Base-by-base conservation (phyloP, 371 early-diverging fungal genomes). In the Rhizopus stolonifer region DNA sequence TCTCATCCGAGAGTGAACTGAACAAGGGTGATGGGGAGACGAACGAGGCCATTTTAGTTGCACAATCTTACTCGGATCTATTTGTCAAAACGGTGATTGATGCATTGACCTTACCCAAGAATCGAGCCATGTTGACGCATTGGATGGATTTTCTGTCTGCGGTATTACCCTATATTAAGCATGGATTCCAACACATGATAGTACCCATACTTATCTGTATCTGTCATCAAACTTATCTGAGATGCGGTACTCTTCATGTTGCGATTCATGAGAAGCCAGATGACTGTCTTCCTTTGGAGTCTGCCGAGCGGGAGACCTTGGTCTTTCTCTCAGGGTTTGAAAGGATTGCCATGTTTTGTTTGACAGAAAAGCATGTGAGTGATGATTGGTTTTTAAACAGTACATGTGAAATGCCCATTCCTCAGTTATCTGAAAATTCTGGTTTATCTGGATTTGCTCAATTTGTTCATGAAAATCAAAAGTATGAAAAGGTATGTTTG, bases 111-210 rank as follows among this genome's bases (percentile, higher is more conserved):
- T 52, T 73, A 7, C 47, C 70, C 6, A 67, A 74, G 8, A 89
- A 90, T 48, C 83, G 87, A 14, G 71, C 81, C 1, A 70, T 89
- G 29, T 62, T 90, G n/a, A 84, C 84, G 24, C 79, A 86, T 46
- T 91, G 89, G 89, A 80, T 88, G 68, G 88, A 91, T 54, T 88
- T 90, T 57, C 65, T 88, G 54, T 65, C 85, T 45, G 68, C 79
- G 3, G 74, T 82, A 1, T 63, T 91, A 5, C 85, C 87, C 0
- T 82, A 77, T 42, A 50, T 88, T 21, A 74, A 82, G 26, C 67
- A 74, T 22, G 85, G 79, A 21, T 89, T 89, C 58, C 69, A 80
- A 4, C 64, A 66, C 19, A 67, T 86, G 19, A 52, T 91, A 3
- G 58, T 84, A 19, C 90, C 90, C 0, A 64, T 89, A 26, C 55